These are phyloP conservation scores for Paxillus involutus DNA, from an alignment of 768 basidiomycete species.

Conservation along the genomic window DNA sequence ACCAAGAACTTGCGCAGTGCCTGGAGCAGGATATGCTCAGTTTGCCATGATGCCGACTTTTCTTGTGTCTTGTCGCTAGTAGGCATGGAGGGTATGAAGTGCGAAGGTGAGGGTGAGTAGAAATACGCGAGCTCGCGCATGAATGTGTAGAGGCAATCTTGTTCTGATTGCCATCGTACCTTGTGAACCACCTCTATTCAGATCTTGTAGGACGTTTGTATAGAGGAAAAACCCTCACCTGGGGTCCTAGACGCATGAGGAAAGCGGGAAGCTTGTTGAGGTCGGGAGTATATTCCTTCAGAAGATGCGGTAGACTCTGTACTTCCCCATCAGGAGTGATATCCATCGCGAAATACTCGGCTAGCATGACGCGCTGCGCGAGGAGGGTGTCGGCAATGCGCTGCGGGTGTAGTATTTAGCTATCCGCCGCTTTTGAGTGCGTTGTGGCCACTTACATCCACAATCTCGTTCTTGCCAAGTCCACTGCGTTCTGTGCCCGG, in stretches of 20 bases:
- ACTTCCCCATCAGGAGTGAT: conserved; percentile 69
- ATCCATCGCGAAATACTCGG: conserved; percentile 84
- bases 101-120: conserved; percentile 57
- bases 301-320: conserved; percentile 77
- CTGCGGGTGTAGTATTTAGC: conserved; percentile 35
- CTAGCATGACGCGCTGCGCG: conserved; percentile 74
- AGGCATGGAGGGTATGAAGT: conserved; percentile 12
- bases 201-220: background rate
- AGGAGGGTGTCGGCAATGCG: conserved; percentile 63
- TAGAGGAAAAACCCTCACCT: conserved; percentile 44
- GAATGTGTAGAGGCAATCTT: conserved; percentile 82
- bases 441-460: conserved; percentile 53
- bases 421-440: background rate
- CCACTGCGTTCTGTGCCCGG: conserved; percentile 49
- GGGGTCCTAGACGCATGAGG: conserved; percentile 89
- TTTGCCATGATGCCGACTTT: conserved; percentile 73
- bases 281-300: conserved; percentile 88
- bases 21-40: conserved; percentile 90
- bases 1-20: conserved; percentile 75
- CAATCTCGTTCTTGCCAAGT: conserved; percentile 60
- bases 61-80: conserved; percentile 43
- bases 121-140: conserved; percentile 90
- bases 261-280: conserved; percentile 88
- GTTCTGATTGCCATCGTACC: conserved; percentile 89
- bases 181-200: conserved; percentile 27